A percentile compares a stretch with the other conserved stretches of the same genome.
Evolutionary conservation across 169 alveolate genomes (phyloP).

Genomic region (Plasmodium gonderi): DNA sequence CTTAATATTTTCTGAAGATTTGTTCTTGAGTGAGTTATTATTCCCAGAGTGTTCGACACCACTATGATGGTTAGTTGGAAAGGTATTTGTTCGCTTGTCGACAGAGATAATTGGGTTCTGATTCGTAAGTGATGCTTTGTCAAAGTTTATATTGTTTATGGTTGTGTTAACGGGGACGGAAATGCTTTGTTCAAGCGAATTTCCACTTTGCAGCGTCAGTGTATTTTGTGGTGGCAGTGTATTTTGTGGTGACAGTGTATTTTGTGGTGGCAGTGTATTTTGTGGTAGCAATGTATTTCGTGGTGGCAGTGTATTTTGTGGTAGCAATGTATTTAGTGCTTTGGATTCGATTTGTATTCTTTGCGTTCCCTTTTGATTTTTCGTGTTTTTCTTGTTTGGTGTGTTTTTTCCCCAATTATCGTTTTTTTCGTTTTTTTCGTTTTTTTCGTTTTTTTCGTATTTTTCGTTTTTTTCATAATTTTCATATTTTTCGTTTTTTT

Average conservation of each 20-base stretch:
- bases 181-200: background rate
- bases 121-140: background rate
- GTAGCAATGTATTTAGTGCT: background rate
- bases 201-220: background rate
- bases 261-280: background rate
- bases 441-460: background rate
- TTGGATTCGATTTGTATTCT: background rate
- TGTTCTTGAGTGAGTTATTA: background rate
- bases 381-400: background rate
- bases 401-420: background rate
- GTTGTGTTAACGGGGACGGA: background rate
- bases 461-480: background rate
- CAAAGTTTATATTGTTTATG: background rate
- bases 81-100: background rate
- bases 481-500: background rate
- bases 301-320: background rate
- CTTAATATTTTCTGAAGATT: background rate
- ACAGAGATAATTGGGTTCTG: background rate
- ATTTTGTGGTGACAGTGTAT: background rate
- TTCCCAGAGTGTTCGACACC: background rate
- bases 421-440: background rate
- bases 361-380: background rate
- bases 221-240: background rate
- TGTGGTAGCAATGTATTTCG: background rate
- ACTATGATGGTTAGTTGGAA: background rate